phyloP scores from a whole-genome alignment of 1,139 yeast species.

The Suhomyces atakaporum region DNA sequence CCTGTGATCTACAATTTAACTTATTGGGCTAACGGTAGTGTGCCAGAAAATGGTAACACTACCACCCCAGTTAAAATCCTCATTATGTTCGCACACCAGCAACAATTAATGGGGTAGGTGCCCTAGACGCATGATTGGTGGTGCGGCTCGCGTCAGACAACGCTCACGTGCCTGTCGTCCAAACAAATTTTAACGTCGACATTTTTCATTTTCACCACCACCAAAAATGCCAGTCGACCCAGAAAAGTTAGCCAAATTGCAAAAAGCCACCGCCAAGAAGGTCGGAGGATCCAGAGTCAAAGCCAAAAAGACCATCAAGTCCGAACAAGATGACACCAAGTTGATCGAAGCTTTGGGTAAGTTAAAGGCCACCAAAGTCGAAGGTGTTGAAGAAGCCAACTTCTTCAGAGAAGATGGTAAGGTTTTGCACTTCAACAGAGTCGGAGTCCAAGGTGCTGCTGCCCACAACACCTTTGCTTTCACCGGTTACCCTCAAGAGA shows the following conservation, averaged over 20 bases:
- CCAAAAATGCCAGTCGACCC: constrained; percentile 76
- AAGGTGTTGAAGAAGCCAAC: constrained; percentile 94
- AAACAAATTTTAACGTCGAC: constrained; percentile 21
- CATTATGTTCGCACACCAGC: too few species aligned
- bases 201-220: constrained; percentile 16
- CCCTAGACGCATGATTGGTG: background rate
- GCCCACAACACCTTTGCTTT: constrained; percentile 91
- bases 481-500: constrained; percentile 94
- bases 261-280: constrained; percentile 71
- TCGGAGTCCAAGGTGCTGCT: constrained; percentile 91
- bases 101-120: background rate
- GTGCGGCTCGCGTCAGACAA: background rate
- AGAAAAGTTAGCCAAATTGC: constrained; percentile 84
- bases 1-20: too few species aligned
- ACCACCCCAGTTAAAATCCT: too few species aligned
- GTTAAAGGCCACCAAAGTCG: constrained; percentile 85
- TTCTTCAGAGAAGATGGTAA: constrained; percentile 96
- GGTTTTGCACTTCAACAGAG: constrained; percentile 94
- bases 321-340: constrained; percentile 85
- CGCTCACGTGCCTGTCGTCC: constrained; percentile 3
- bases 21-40: too few species aligned
- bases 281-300: constrained; percentile 90
- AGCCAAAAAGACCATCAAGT: constrained; percentile 64
- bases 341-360: constrained; percentile 88
- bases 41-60: too few species aligned